phyloP scores from a whole-genome alignment of 306 rosid species.

The Fragaria nilgerrensis region DNA sequence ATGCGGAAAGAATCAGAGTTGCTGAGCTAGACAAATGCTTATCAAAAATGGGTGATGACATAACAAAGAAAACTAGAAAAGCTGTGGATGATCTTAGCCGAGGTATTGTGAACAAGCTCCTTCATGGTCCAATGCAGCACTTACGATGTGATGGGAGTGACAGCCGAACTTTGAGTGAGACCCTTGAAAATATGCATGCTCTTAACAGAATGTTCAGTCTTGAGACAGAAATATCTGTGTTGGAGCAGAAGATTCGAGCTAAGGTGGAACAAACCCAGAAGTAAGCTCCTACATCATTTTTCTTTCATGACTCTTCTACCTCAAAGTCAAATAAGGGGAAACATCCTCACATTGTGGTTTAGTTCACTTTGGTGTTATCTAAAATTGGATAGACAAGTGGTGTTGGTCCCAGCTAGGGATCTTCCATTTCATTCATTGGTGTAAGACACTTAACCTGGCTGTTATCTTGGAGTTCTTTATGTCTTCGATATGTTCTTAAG shows the following conservation, averaged over 20 bases:
- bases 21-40: constrained; percentile 95
- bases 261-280: constrained; percentile 91
- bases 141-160: constrained; percentile 96
- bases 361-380: constrained; percentile 34
- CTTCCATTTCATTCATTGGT: constrained; percentile 41
- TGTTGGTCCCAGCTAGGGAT: constrained; percentile 28
- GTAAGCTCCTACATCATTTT: constrained; percentile 34
- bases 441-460: constrained; percentile 29
- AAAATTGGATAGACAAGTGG: constrained; percentile 32
- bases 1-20: constrained; percentile 88
- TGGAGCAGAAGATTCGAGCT: constrained; percentile 93
- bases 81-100: constrained; percentile 98
- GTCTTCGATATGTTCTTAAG: constrained; percentile 21
- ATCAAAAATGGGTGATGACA: constrained; percentile 93
- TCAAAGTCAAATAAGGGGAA: constrained; percentile 24
- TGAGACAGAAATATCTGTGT: constrained; percentile 78
- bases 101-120: constrained; percentile 92
- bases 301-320: constrained; percentile 36
- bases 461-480: constrained; percentile 33
- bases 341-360: constrained; percentile 26
- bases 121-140: constrained; percentile 99
- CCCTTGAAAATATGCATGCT: constrained; percentile 98
- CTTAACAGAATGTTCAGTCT: constrained; percentile 98
- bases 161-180: constrained; percentile 80
- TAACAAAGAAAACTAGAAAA: constrained; percentile 79